Conservation (phyloP, 192 early-diverging fungal genomes). For the Nowakowskiella sp. region DNA sequence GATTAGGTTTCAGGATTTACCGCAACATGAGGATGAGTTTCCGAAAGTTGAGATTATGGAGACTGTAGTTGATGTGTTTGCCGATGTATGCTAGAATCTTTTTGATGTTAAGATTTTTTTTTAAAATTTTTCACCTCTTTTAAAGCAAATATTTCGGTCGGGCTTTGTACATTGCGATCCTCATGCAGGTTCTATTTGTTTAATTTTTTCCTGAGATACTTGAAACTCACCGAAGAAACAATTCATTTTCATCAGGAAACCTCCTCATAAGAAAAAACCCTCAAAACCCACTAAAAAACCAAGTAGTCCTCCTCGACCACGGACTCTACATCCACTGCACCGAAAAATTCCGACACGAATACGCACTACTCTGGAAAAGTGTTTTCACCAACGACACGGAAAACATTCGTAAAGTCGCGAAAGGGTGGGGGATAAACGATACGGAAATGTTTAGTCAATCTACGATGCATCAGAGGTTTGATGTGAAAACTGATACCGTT, state of each 20-base stretch:
- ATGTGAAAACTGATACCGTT: constrained; percentile 36
- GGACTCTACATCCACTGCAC: constrained; percentile 81
- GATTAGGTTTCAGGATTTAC: constrained; percentile 56
- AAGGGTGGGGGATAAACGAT: constrained; percentile 66
- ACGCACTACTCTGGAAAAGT: constrained; percentile 78
- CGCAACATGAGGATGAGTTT: constrained; percentile 28
- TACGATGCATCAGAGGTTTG: constrained; percentile 59
- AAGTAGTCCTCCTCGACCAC: constrained; percentile 83
- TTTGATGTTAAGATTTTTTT: constrained; percentile 5
- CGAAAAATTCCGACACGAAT: constrained; percentile 60
- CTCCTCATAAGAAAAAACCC: constrained; percentile 69
- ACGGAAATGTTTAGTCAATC: constrained; percentile 60
- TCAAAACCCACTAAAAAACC: constrained; percentile 19
- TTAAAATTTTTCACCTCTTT: not conserved
- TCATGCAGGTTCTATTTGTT: constrained; percentile 47
- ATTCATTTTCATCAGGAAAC: constrained; percentile 39
- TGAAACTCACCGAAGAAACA: constrained; percentile 21
- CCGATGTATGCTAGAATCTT: constrained; percentile 30
- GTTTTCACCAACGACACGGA: constrained; percentile 66
- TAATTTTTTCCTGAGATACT: too few species aligned
- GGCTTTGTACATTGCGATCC: constrained; percentile 90
- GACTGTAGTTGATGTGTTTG: constrained; percentile 68
- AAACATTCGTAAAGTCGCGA: constrained; percentile 55
- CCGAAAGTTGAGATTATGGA: constrained; percentile 53
- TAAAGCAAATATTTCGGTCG: constrained; percentile 71